These are phyloP conservation scores for Curvularia sp. DNA, from an alignment of 2,329 filamentous ascomycete genomes.

Conservation along the genomic window DNA sequence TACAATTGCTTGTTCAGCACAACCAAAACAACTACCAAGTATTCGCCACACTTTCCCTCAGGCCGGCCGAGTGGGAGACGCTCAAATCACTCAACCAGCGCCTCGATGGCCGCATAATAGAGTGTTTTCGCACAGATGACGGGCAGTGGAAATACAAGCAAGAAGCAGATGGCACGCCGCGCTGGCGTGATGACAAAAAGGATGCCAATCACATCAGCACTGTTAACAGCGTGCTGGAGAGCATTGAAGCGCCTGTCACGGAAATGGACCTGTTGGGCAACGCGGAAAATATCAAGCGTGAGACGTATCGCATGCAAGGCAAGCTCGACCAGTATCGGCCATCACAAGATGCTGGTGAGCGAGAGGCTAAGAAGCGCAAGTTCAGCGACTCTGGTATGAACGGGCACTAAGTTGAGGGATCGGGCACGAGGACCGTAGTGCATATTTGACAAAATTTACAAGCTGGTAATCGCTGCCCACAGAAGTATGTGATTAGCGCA, in stretches of 20 bases:
- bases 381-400: conserved; percentile 24
- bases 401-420: conserved; percentile 1
- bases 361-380: conserved; percentile 47
- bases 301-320: conserved; percentile 72
- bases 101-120: conserved; percentile 86
- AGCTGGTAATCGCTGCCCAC: neutral
- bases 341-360: conserved; percentile 29
- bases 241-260: conserved; percentile 84
- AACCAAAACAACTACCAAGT: conserved; percentile 69
- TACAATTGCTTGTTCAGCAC: conserved; percentile 74
- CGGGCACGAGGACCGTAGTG: neutral
- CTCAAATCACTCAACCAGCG: conserved; percentile 77
- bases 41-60: conserved; percentile 72
- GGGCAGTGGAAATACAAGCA: conserved; percentile 77
- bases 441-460: neutral
- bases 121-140: conserved; percentile 81
- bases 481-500: neutral
- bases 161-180: conserved; percentile 62
- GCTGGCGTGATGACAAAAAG: conserved; percentile 90
- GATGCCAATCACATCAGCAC: conserved; percentile 89
- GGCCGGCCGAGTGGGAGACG: conserved; percentile 80
- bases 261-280: conserved; percentile 78
- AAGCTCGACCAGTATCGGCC: conserved; percentile 45
- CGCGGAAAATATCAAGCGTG: conserved; percentile 74
- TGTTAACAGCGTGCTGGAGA: conserved; percentile 85